These are phyloP conservation scores for Macroventuria anomochaeta DNA, from an alignment of 2,329 filamentous ascomycete genomes.

Conservation along the genomic window DNA sequence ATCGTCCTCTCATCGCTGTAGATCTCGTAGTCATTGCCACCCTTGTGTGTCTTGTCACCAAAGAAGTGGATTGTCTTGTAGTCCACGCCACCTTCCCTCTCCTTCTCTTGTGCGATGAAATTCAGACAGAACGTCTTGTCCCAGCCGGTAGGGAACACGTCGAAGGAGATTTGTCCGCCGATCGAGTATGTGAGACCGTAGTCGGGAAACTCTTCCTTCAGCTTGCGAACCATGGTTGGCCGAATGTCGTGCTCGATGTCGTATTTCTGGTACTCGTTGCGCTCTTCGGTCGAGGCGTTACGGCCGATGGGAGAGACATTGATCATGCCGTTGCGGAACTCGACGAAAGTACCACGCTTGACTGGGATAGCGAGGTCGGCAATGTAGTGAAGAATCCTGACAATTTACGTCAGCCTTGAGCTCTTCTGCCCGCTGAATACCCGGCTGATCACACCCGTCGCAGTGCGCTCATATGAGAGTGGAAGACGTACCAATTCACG, in stretches of 20 bases:
- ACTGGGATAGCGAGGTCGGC: conserved; percentile 83
- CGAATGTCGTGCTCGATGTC: conserved; percentile 81
- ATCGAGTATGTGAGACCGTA: conserved; percentile 92
- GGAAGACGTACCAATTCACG: conserved; percentile 60
- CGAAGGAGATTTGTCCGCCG: conserved; percentile 96
- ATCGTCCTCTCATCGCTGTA: conserved; percentile 80
- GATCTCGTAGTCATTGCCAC: conserved; percentile 97
- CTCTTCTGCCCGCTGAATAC: no score
- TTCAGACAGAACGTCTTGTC: conserved; percentile 97
- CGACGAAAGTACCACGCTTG: conserved; percentile 84
- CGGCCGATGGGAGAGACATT: conserved; percentile 84
- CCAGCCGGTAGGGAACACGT: conserved; percentile 96
- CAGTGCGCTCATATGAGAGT: no score
- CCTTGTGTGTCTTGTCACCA: conserved; percentile 89
- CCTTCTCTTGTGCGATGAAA: conserved; percentile 82
- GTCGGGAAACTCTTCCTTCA: conserved; percentile 83
- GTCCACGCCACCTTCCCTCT: conserved; percentile 67
- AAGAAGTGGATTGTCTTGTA: conserved; percentile 97
- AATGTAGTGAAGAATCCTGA: conserved; percentile 74
- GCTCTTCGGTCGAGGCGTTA: conserved; percentile 81
- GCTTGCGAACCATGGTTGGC: conserved; percentile 73
- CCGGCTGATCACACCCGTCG: no score
- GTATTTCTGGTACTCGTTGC: conserved; percentile 80
- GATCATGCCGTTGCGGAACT: conserved; percentile 92
- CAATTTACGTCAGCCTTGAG: conserved; percentile 42